phyloP scores from a whole-genome alignment of 202 grass and related monocot genomes.

The Zoysia matrella region DNA sequence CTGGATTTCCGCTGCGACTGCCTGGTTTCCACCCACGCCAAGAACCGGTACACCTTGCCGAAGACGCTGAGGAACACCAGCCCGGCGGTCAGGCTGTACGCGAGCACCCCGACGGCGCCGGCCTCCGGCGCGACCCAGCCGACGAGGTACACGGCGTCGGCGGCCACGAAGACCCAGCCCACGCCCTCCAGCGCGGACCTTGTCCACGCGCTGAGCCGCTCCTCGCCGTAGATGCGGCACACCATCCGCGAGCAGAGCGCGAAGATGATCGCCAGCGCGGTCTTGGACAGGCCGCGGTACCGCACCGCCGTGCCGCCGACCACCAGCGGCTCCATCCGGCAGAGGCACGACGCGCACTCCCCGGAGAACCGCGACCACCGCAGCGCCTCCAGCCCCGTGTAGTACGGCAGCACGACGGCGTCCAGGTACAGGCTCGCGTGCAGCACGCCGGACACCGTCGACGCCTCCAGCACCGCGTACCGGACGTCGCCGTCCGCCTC shows the following conservation, averaged over 20 bases:
- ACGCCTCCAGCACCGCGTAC: constrained; percentile 94
- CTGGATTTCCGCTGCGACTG: constrained; percentile 66
- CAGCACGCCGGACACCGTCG: constrained; percentile 87
- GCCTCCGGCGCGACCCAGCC: constrained; percentile 39
- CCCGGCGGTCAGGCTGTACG: constrained; percentile 61
- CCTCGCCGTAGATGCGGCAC: constrained; percentile 61
- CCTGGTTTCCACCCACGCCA: constrained; percentile 66
- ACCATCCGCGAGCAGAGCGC: constrained; percentile 87
- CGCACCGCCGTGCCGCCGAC: constrained; percentile 58
- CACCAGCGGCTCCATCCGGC: constrained; percentile 73
- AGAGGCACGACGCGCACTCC: constrained; percentile 86
- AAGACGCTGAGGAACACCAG: constrained; percentile 81
- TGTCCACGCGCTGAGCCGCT: constrained; percentile 54
- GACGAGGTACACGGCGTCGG: constrained; percentile 43
- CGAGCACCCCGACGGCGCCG: constrained; percentile 43
- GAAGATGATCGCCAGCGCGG: constrained; percentile 72
- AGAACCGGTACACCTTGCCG: constrained; percentile 75
- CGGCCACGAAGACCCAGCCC: constrained; percentile 77
- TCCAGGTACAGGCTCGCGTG: constrained; percentile 93
- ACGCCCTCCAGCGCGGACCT: constrained; percentile 68
- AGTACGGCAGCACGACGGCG: constrained; percentile 85
- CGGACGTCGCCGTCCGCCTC: constrained; percentile 77
- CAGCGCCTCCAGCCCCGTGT: constrained; percentile 88
- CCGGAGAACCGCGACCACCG: constrained; percentile 79
- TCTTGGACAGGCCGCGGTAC: constrained; percentile 63